phyloP scores from a whole-genome alignment of 495 filamentous ascomycete species.

The Friedmanniomyces simplex region DNA sequence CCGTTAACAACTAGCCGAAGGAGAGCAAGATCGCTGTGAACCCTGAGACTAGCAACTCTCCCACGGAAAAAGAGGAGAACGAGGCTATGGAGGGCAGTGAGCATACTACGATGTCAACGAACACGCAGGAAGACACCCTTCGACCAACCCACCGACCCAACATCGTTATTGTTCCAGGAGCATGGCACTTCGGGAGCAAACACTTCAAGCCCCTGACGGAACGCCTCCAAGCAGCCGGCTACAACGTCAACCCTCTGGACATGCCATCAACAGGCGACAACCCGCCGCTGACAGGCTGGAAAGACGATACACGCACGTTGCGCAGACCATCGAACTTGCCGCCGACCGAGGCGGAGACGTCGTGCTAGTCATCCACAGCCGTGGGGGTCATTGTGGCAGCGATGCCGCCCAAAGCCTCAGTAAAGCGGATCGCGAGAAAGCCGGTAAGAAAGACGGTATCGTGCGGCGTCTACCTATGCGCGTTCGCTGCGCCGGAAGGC shows the following conservation, averaged over 20 bases:
- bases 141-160: too few species aligned
- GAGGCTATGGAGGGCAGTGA: too few species aligned
- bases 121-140: too few species aligned
- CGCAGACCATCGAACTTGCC: background rate
- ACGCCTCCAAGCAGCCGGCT: constrained; percentile 14
- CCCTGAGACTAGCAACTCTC: too few species aligned
- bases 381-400: constrained; percentile 33
- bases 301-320: constrained; percentile 1
- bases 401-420: constrained; percentile 32
- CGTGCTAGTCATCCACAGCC: constrained; percentile 33
- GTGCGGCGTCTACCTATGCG: constrained; percentile 36
- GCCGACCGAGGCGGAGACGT: constrained; percentile 29
- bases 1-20: too few species aligned
- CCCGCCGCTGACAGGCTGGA: background rate
- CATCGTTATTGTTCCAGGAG: constrained; percentile 23
- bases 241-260: constrained; percentile 8
- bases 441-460: constrained; percentile 37
- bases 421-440: constrained; percentile 28
- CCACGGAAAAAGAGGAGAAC: too few species aligned
- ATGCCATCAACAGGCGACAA: constrained; percentile 6
- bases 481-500: constrained; percentile 28
- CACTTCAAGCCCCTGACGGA: constrained; percentile 3
- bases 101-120: too few species aligned
- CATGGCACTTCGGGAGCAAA: constrained; percentile 13
- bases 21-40: too few species aligned